Evolutionary conservation across 2,329 filamentous ascomycete species (phyloP).

Genomic region (Penicillium sp.): DNA sequence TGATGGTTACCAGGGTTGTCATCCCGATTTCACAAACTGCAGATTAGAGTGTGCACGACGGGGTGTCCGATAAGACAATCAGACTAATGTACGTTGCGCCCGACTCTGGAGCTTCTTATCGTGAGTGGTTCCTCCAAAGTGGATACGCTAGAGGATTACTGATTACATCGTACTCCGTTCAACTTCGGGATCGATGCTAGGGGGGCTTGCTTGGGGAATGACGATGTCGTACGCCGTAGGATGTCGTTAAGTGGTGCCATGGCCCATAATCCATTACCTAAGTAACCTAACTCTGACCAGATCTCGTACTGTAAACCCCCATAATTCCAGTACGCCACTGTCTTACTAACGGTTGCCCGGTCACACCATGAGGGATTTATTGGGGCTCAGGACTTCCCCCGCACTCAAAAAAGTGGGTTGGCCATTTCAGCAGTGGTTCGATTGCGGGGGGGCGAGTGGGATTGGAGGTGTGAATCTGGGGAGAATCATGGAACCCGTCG

Average conservation of each 20-base stretch:
- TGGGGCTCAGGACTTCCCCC: conserved; percentile 6
- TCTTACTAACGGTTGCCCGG: neutral
- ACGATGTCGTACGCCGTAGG: neutral
- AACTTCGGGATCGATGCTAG: neutral
- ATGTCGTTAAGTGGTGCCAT: conserved; percentile 10
- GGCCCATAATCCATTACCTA: no score
- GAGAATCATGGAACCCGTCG: neutral
- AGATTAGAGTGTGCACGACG: neutral
- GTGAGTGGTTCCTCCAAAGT: neutral
- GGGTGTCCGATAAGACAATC: neutral
- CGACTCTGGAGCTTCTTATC: neutral
- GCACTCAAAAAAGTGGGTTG: conserved; percentile 17
- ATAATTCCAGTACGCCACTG: no score
- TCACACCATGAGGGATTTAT: conserved; percentile 10
- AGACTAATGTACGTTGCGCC: neutral
- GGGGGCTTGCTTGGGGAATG: neutral
- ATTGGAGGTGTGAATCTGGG: conserved; percentile 11
- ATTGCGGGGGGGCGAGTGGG: conserved; percentile 13
- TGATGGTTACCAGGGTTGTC: neutral
- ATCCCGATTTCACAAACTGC: neutral
- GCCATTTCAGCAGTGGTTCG: conserved; percentile 2
- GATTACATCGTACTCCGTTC: no score
- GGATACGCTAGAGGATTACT: no score
- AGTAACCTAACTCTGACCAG: neutral
- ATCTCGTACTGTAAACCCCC: neutral